Conservation (phyloP, 495 filamentous ascomycete species). For the Daldinia vernicosa region DNA sequence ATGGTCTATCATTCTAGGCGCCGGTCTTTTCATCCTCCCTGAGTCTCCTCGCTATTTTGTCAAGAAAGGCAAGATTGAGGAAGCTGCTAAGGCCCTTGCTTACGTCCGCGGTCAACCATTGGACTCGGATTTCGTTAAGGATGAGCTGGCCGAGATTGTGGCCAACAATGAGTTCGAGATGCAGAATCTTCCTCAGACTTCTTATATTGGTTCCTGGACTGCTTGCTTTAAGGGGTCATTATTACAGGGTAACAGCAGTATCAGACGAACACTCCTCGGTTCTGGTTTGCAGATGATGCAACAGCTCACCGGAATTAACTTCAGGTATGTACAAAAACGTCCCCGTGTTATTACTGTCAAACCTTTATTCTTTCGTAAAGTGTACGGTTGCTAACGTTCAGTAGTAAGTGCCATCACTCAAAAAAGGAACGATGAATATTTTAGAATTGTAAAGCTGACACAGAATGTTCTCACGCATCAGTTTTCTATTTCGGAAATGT, state of each 20-base stretch:
- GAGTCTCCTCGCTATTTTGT: constrained; percentile 69
- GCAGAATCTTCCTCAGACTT: constrained; percentile 64
- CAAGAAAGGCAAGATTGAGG: constrained; percentile 62
- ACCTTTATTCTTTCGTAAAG: too few species aligned
- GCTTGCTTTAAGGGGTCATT: constrained; percentile 74
- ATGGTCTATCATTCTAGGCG: constrained; percentile 71
- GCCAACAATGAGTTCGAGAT: constrained; percentile 73
- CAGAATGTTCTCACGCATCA: too few species aligned
- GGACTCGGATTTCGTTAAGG: constrained; percentile 71
- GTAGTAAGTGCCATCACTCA: too few species aligned
- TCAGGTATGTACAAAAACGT: constrained; percentile 45
- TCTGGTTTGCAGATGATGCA: constrained; percentile 72
- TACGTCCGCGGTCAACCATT: constrained; percentile 61
- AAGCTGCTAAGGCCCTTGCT: constrained; percentile 61
- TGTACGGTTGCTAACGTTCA: too few species aligned
- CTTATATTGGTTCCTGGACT: constrained; percentile 67
- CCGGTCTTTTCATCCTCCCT: constrained; percentile 62
- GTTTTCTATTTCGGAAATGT: too few species aligned
- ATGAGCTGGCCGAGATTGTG: constrained; percentile 77
- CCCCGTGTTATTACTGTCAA: too few species aligned
- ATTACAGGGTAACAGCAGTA: constrained; percentile 65
- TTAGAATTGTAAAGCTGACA: too few species aligned
- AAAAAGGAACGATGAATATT: too few species aligned
- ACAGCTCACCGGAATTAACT: constrained; percentile 79
- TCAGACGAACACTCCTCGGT: constrained; percentile 75